Evolutionary conservation across 2,329 filamentous ascomycete genomes (phyloP).

Genomic region (Westerdykella sp.): DNA sequence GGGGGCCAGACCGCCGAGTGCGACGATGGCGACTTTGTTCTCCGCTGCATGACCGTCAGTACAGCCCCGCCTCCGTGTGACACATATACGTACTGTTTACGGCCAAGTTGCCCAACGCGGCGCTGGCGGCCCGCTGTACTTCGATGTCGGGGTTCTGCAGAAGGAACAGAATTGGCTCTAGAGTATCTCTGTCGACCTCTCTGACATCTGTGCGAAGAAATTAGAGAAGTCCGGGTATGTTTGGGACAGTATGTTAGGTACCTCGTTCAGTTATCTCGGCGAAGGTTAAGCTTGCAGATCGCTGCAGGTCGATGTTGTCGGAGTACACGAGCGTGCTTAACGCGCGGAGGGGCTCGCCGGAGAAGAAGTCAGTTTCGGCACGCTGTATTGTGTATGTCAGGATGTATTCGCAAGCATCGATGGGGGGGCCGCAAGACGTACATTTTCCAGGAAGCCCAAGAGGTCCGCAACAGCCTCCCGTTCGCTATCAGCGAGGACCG

Average conservation of each 20-base stretch:
- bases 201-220: slow-evolving; percentile 66
- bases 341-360: slow-evolving; percentile 86
- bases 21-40: slow-evolving; percentile 95
- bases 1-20: slow-evolving; percentile 80
- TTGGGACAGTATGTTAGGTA: slow-evolving; percentile 38
- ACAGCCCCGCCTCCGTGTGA: slow-evolving; percentile 3
- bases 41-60: slow-evolving; percentile 63
- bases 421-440: slow-evolving; percentile 41
- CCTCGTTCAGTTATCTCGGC: slow-evolving; percentile 98
- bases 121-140: slow-evolving; percentile 92
- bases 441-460: slow-evolving; percentile 92
- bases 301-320: slow-evolving; percentile 95
- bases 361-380: slow-evolving; percentile 96
- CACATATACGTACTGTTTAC: slow-evolving; percentile 69
- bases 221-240: slow-evolving; percentile 11
- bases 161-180: slow-evolving; percentile 92
- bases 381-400: slow-evolving; percentile 51
- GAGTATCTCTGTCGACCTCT: slow-evolving; percentile 88
- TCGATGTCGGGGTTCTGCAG: slow-evolving; percentile 94
- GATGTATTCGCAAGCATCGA: too few species aligned
- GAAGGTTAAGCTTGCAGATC: slow-evolving; percentile 96
- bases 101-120: slow-evolving; percentile 88
- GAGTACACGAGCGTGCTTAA: slow-evolving; percentile 96
- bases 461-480: slow-evolving; percentile 94
- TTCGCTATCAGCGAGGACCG: slow-evolving; percentile 86